Percentiles rank a stretch among this genome's conserved stretches.
These are phyloP conservation scores for Myochromella boudieri DNA, from an alignment of 768 basidiomycete species.

Conservation along the genomic window DNA sequence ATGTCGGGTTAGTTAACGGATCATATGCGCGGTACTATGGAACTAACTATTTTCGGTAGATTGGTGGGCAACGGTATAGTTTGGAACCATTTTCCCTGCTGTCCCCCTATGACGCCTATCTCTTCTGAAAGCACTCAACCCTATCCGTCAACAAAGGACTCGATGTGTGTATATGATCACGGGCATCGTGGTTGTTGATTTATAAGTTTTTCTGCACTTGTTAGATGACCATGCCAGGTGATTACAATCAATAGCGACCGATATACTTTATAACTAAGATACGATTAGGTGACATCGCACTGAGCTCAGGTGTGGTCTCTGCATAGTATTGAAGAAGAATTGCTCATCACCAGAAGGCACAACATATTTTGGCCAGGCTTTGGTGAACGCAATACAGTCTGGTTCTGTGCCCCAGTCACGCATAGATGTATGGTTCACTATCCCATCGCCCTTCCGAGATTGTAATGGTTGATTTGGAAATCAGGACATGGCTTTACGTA, in stretches of 20 bases:
- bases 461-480: slow-evolving; percentile 24
- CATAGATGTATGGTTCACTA: slow-evolving; percentile 40
- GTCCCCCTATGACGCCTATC: neutral
- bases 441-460: neutral
- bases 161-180: slow-evolving; percentile 42
- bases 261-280: neutral
- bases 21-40: neutral
- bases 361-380: slow-evolving; percentile 59
- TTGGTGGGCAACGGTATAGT: slow-evolving; percentile 59
- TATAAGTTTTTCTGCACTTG: too few species aligned
- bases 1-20: slow-evolving; percentile 37
- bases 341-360: slow-evolving; percentile 24
- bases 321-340: neutral
- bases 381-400: slow-evolving; percentile 59
- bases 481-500: slow-evolving; percentile 45
- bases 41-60: too few species aligned
- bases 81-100: neutral
- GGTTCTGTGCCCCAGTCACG: slow-evolving; percentile 57
- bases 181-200: neutral
- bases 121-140: slow-evolving; percentile 41
- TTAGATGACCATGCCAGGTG: slow-evolving; percentile 74
- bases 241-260: neutral
- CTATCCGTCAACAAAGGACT: slow-evolving; percentile 58
- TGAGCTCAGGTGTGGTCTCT: slow-evolving; percentile 41
- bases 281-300: slow-evolving; percentile 40